Evolutionary conservation across 1,284 basidiomycete species (phyloP).

Genomic region (Chondrostereum purpureum): DNA sequence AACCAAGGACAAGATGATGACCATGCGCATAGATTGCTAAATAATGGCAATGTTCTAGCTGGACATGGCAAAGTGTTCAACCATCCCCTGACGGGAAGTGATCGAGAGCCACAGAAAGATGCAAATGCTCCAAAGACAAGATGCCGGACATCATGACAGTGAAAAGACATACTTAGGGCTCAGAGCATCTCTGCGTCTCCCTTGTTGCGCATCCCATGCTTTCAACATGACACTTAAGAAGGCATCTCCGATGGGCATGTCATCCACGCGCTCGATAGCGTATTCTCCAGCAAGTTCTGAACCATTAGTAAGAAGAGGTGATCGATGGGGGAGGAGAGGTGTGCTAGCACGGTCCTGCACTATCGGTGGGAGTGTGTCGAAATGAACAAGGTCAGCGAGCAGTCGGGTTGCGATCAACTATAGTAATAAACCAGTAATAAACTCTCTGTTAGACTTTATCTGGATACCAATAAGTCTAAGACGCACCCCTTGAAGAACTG

Average conservation of each 20-base stretch:
- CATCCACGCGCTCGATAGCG: slow-evolving; percentile 45
- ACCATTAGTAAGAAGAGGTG: slow-evolving; percentile 62
- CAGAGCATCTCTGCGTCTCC: slow-evolving; percentile 39
- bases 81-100: too few relatives aligned
- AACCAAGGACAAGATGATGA: neutral
- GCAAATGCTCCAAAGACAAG: too few relatives aligned
- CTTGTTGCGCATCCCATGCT: slow-evolving; percentile 56
- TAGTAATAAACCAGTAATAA: too few relatives aligned
- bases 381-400: slow-evolving; percentile 53
- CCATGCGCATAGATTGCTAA: too few relatives aligned
- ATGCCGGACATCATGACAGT: too few relatives aligned
- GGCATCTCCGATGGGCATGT: slow-evolving; percentile 62
- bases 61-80: too few relatives aligned
- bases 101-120: too few relatives aligned
- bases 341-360: slow-evolving; percentile 32
- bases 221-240: slow-evolving; percentile 50
- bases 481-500: slow-evolving; percentile 61
- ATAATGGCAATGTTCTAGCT: too few relatives aligned
- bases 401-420: slow-evolving; percentile 64
- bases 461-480: too few relatives aligned
- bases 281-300: slow-evolving; percentile 45
- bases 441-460: too few relatives aligned
- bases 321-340: slow-evolving; percentile 40
- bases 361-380: slow-evolving; percentile 37
- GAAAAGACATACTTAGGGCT: slow-evolving; percentile 62